These are phyloP conservation scores for Malbranchea cinnamomea DNA, from an alignment of 2,329 filamentous ascomycete species.

Conservation along the genomic window DNA sequence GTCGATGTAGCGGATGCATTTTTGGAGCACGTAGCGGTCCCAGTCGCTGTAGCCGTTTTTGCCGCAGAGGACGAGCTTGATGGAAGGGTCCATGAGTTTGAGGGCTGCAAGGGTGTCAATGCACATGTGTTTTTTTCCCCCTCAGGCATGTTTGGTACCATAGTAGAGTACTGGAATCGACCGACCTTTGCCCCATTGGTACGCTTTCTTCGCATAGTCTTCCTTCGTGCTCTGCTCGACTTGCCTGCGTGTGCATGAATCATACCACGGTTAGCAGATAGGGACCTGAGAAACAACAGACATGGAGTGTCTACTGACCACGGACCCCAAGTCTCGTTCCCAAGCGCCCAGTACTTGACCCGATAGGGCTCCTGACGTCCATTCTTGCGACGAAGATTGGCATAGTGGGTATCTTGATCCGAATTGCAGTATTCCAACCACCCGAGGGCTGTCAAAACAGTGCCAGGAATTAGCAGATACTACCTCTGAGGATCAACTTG, in stretches of 20 bases:
- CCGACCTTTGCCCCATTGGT: slow-evolving; percentile 42
- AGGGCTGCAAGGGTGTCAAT: no score
- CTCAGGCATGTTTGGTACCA: no score
- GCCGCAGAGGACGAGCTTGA: slow-evolving; percentile 60
- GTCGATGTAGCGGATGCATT: slow-evolving; percentile 54
- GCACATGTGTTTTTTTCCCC: no score
- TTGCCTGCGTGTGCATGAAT: no score
- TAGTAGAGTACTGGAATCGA: neutral
- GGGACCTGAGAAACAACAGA: no score
- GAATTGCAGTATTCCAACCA: slow-evolving; percentile 85
- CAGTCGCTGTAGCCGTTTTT: slow-evolving; percentile 53
- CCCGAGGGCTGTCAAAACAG: slow-evolving; percentile 37
- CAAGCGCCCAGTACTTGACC: slow-evolving; percentile 74
- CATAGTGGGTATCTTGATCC: slow-evolving; percentile 62
- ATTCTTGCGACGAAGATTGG: slow-evolving; percentile 62
- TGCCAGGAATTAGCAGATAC: slow-evolving; percentile 2
- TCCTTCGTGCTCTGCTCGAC: slow-evolving; percentile 45
- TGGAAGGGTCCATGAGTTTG: slow-evolving; percentile 43
- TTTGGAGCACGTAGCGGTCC: slow-evolving; percentile 59
- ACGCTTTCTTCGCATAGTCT: slow-evolving; percentile 42
- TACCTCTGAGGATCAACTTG: no score
- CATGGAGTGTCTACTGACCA: no score
- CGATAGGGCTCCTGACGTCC: slow-evolving; percentile 59
- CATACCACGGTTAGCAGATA: no score
- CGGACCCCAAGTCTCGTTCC: slow-evolving; percentile 53